Evolutionary conservation across 164 flowering plant species (phyloP), one percentile per base, ranked within the genome.

Genomic region (Paratinospora sagittata): DNA sequence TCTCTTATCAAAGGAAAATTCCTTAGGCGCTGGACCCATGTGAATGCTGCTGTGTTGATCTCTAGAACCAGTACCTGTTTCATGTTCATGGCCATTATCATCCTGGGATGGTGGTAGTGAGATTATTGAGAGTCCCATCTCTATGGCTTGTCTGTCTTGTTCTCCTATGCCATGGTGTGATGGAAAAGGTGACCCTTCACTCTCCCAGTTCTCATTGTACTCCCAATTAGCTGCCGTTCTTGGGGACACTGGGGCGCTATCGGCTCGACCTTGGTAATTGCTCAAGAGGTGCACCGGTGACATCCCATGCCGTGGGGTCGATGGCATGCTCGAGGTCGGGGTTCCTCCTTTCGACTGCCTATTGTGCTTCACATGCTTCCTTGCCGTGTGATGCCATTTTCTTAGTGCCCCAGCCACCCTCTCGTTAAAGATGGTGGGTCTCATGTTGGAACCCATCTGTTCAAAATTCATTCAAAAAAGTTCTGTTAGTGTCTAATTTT

Each of bases 281-380:
- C 58, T 52, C 58, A 52, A 52, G 58, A 52, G 58, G 19, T 52
- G 58, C 58, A 52, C 58, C 16, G 58, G 58, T 52, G 58, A 52
- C n/a, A 52, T 16, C 6, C 58, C 58, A 52, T 52, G 21, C 58
- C 16, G 3, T 52, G 58, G 21, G 2, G 58, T 52, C 19, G 58
- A 52, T 52, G 58, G 58, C 23, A 19, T 52, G 58, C 58, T 52
- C 19, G 21, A 52, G 19, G 16, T 52, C 19, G 58, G 58, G 5
- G 58, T 52, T 13, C 16, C 58, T 16, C n/a, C 21, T 52, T 13
- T 52, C 5, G n/a, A 16, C 19, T 52, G 58, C 58, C 58, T 52
- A 52, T 52, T 52, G 16, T 52, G n/a, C 58, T 13, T 52, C n/a
- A 52, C 19, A 21, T 52, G 58, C n/a, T 52, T 52, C n/a, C 58